A percentile compares a stretch with the other conserved stretches of the same genome.
Evolutionary conservation across 2,329 filamentous ascomycete genomes (phyloP).

Genomic region (Pseudocercospora macadamiae): DNA sequence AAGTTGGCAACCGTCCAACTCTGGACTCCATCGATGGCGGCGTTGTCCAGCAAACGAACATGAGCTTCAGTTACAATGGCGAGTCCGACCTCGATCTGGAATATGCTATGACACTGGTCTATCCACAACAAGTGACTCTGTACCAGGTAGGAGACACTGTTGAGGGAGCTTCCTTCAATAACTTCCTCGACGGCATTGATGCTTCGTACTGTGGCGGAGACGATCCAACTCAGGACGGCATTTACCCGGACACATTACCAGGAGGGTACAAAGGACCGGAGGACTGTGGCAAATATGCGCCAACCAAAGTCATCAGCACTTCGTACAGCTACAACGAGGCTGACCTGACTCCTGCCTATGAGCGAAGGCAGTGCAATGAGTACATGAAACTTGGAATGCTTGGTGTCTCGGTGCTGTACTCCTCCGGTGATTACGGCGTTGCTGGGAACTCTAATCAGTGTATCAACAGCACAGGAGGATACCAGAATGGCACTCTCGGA

Average conservation of each 20-base stretch:
- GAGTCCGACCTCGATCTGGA: slow-evolving; percentile 61
- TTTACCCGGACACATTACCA: slow-evolving; percentile 49
- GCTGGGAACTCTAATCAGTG: slow-evolving; percentile 29
- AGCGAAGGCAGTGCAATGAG: slow-evolving; percentile 55
- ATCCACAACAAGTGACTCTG: slow-evolving; percentile 53
- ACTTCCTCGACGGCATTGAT: slow-evolving; percentile 52
- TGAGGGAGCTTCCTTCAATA: slow-evolving; percentile 38
- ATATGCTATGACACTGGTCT: slow-evolving; percentile 57
- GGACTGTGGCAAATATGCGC: slow-evolving; percentile 49
- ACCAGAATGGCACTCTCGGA: slow-evolving; percentile 31
- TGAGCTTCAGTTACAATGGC: slow-evolving; percentile 42
- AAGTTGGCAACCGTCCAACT: slow-evolving; percentile 38
- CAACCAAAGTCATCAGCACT: slow-evolving; percentile 59
- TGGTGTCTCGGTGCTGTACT: slow-evolving; percentile 54
- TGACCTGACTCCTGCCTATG: slow-evolving; percentile 52
- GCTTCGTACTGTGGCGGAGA: slow-evolving; percentile 45
- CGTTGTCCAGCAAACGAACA: slow-evolving; percentile 45
- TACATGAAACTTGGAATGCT: slow-evolving; percentile 60
- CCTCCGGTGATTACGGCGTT: slow-evolving; percentile 53
- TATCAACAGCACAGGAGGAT: slow-evolving; percentile 25
- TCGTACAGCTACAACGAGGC: slow-evolving; percentile 53
- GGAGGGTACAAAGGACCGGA: slow-evolving; percentile 45
- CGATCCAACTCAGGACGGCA: slow-evolving; percentile 43
- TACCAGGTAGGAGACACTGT: slow-evolving; percentile 49
- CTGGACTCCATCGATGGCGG: slow-evolving; percentile 38